Evolutionary conservation across 305 asterid genomes (phyloP), one percentile per base, ranked within the genome.

Genomic region (Solanum hybrid): DNA sequence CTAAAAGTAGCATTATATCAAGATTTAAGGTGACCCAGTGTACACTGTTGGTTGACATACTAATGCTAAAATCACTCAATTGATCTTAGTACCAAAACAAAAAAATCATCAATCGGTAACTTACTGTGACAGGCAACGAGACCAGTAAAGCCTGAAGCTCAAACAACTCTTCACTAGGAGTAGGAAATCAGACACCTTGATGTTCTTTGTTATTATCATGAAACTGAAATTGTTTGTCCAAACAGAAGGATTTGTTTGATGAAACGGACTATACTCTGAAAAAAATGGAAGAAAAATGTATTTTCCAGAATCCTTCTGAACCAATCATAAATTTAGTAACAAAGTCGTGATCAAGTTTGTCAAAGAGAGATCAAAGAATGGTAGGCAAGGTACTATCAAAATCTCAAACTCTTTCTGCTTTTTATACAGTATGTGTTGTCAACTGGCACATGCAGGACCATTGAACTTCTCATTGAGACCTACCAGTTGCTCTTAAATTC

Each of bases 401-500:
- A 37, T 80, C 33, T n/a, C 57, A 6, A 24, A 80, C 65, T 80
- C n/a, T 11, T 37, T 80, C 34, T n/a, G n/a, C 11, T 39, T 37
- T 80, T 37, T 37, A 37, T n/a, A 79, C 57, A 37, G 61, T 79
- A 38, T 37, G 87, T 81, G 70, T 14, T 81, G 87, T 80, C 87
- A 81, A 81, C 87, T 14, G 32, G 87, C 87, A 82, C 24, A 82
- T 82, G 87, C 70, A 82, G 87, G 37, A 82, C 87, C 70, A 39
- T 82, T 22, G 15, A 39, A 39, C 72, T 82, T 82, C 37, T 82
- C 26, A 26, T 26, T 82, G 37, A 82, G 87, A 38, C 68, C 36
- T 24, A 38, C 13, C 12, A 81, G 7, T 81, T 38, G 24, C 36
- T 38, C 68, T 81, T 81, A 38, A 81, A 26, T 34, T 37, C 65